Percentiles rank a stretch among this genome's conserved stretches.
Evolutionary conservation across 495 filamentous ascomycete genomes (phyloP).

Genomic region (Podospora pseudoanserina): DNA sequence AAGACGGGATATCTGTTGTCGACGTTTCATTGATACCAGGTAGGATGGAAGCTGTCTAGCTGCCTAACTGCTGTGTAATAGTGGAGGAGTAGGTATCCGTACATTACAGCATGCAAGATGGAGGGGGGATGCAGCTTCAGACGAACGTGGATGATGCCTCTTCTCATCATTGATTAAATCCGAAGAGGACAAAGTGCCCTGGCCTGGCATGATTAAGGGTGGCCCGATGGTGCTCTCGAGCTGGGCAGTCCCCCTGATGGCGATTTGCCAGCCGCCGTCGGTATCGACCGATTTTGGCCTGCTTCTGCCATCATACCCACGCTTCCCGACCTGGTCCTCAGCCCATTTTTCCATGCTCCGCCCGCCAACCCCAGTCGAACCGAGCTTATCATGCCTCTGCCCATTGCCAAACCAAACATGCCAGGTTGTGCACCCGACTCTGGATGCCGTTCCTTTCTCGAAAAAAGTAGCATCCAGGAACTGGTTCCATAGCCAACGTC

Average conservation of each 20-base stretch:
- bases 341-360: slow-evolving; percentile 35
- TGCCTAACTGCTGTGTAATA: background rate
- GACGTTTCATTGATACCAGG: background rate
- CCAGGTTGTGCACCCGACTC: slow-evolving; percentile 6
- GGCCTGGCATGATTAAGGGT: slow-evolving; percentile 33
- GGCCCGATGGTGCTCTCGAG: slow-evolving; percentile 28
- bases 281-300: slow-evolving; percentile 36
- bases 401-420: slow-evolving; percentile 5
- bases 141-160: background rate
- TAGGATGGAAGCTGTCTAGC: background rate
- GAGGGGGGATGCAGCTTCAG: slow-evolving; percentile 5
- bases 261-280: slow-evolving; percentile 28
- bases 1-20: background rate
- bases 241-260: slow-evolving; percentile 17
- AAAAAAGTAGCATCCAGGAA: background rate
- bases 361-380: slow-evolving; percentile 17
- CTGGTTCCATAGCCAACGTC: background rate
- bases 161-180: background rate
- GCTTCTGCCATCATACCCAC: slow-evolving; percentile 30
- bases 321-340: slow-evolving; percentile 28
- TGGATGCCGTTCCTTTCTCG: background rate
- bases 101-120: background rate
- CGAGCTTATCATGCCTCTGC: slow-evolving; percentile 21
- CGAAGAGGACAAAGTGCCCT: slow-evolving; percentile 2
- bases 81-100: background rate